Base-by-base conservation (phyloP, 257 asterid species). In the Fraxinus excelsior region DNA sequence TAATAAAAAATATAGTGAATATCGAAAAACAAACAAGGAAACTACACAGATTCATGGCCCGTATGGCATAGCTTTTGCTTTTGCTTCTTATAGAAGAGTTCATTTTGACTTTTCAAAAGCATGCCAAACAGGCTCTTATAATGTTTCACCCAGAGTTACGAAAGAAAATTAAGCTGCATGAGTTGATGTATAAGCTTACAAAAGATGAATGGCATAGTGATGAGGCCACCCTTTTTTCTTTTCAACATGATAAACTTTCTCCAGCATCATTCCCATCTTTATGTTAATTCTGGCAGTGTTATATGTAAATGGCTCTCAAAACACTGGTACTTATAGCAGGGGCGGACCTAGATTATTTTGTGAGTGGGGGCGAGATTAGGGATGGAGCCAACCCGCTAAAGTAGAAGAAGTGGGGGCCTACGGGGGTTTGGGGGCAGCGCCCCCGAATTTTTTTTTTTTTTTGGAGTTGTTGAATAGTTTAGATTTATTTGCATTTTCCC, bases 191-290 rank as follows among this genome's bases (percentile, higher is more conserved):
- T 8, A 60, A 69, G 67, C 90, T 83, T 88, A 92, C 98, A 92
- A 70, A 93, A 93, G 68, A 93, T 93, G 89, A 93, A 93, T 51
- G 98, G 98, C 98, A 93, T 91, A 21, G 98, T 91, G 80, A 93
- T 81, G 10, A 86, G 79, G 71, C 98, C 97, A n/a, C 46, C 98
- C 98, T 80, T 90, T 91, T 83, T 81, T 82, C 77, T 46, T 87
- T 74, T 70, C 72, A 60, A 28, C 85, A 71, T 77, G 65, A 26
- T 11, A 16, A 71, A 21, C 64, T 29, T 74, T 85, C 75, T 76
- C 78, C 79, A 76, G 87, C 70, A 71, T 74, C 38, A 21, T 79
- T 34, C 69, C 90, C 87, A 86, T 84, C 42, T 78, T 85, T 49
- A 62, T 76, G 70, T 71, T 42, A 14, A 35, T 71, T 79, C 14